Evolutionary conservation across 495 filamentous ascomycete species (phyloP).

Genomic region (Lophiostoma macrostomum): DNA sequence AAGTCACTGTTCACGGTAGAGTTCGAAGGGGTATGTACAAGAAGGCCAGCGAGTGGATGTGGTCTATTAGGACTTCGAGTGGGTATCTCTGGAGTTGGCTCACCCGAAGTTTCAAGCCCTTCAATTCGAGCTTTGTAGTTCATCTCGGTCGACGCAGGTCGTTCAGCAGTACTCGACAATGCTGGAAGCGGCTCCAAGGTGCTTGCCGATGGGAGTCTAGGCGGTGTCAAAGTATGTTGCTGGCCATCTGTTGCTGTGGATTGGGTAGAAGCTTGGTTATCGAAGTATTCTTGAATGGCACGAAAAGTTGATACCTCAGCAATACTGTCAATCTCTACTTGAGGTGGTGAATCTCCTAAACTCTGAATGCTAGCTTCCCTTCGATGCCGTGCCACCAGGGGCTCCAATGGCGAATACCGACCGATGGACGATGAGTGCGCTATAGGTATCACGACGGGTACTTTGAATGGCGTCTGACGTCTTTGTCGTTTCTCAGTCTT

Average conservation of each 20-base stretch:
- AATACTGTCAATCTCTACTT: conserved; percentile 3
- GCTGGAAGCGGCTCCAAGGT: neutral
- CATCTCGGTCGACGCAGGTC: too few relatives aligned
- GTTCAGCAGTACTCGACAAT: neutral
- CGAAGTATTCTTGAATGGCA: conserved; percentile 16
- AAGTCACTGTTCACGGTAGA: conserved; percentile 7
- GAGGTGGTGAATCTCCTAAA: neutral
- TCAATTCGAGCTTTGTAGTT: neutral
- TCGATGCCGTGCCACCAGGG: conserved; percentile 5
- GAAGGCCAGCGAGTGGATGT: neutral
- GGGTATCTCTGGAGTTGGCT: conserved; percentile 1
- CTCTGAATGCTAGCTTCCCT: neutral
- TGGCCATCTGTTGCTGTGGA: neutral
- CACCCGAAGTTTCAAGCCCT: neutral
- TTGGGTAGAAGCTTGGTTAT: neutral
- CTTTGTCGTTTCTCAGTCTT: neutral
- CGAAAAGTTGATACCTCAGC: neutral
- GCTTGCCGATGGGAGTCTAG: neutral
- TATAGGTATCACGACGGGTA: neutral
- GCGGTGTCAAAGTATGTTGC: neutral
- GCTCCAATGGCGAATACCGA: conserved; percentile 4
- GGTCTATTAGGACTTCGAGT: conserved; percentile 6
- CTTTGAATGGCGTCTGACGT: conserved; percentile 5
- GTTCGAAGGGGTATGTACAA: neutral
- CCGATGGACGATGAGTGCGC: neutral